Evolutionary conservation across 176 grass and related monocot species (phyloP).

Genomic region (Eremochloa ophiuroides): DNA sequence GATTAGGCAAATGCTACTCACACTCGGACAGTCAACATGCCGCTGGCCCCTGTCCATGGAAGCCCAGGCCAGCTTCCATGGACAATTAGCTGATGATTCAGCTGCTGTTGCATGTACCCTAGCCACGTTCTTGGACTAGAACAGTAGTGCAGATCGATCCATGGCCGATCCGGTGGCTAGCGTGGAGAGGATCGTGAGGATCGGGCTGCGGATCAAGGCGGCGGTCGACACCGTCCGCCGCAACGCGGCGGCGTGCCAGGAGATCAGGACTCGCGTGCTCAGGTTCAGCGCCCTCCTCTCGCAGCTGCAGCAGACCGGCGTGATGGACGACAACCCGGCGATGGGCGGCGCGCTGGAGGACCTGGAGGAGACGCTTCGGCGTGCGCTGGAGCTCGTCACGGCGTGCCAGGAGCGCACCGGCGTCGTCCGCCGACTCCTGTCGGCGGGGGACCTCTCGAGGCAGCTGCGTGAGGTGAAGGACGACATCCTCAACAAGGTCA

Average conservation of each 20-base stretch:
- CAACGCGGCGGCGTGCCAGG: neutral
- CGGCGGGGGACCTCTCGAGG: neutral
- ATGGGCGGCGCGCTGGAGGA: neutral
- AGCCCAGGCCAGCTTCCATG: too few relatives aligned
- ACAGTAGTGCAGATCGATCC: too few relatives aligned
- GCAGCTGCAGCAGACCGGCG: neutral
- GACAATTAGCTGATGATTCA: too few relatives aligned
- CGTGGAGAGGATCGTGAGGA: neutral
- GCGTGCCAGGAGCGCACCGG: neutral
- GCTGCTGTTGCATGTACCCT: too few relatives aligned
- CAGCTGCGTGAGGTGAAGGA: neutral
- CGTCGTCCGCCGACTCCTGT: neutral
- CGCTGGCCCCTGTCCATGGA: too few relatives aligned
- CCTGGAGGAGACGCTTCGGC: neutral
- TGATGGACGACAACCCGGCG: neutral
- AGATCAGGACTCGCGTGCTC: neutral
- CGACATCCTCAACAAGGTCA: neutral
- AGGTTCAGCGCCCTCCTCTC: neutral
- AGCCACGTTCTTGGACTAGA: too few relatives aligned
- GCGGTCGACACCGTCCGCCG: neutral
- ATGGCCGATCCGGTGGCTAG: neutral
- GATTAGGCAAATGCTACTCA: too few relatives aligned
- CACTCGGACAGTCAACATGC: too few relatives aligned
- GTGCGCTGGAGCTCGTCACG: neutral
- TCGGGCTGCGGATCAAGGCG: neutral